Evolutionary conservation across 495 filamentous ascomycete species (phyloP).

Genomic region (Aspergillus biplanus): DNA sequence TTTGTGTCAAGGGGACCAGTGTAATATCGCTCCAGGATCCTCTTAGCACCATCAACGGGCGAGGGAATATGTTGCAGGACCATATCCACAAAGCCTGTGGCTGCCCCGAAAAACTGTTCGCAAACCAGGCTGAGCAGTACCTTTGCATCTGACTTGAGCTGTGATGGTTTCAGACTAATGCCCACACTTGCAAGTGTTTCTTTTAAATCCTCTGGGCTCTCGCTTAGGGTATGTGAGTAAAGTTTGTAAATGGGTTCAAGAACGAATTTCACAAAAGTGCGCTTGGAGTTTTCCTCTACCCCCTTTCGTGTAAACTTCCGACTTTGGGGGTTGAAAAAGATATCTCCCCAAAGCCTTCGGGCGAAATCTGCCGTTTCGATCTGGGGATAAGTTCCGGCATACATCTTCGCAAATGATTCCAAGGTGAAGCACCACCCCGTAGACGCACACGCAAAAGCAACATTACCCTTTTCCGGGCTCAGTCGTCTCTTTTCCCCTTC

Average conservation of each 20-base stretch:
- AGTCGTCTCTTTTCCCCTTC: slow-evolving; percentile 78
- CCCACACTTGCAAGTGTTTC: slow-evolving; percentile 77
- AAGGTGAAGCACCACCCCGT: slow-evolving; percentile 98
- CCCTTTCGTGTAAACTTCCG: slow-evolving; percentile 89
- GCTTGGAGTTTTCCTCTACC: slow-evolving; percentile 76
- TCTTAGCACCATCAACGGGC: slow-evolving; percentile 75
- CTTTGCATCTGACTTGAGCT: slow-evolving; percentile 87
- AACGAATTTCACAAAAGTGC: slow-evolving; percentile 92
- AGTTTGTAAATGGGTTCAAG: slow-evolving; percentile 97
- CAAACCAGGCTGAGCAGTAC: slow-evolving; percentile 88
- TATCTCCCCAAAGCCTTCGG: slow-evolving; percentile 87
- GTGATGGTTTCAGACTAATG: slow-evolving; percentile 85
- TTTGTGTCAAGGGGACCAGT: slow-evolving; percentile 93
- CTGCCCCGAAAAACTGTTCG: slow-evolving; percentile 91
- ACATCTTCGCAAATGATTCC: slow-evolving; percentile 93
- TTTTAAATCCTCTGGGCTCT: slow-evolving; percentile 85
- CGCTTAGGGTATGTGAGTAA: slow-evolving; percentile 92
- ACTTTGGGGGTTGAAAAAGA: slow-evolving; percentile 90
- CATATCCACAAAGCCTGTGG: slow-evolving; percentile 95
- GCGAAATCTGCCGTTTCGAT: slow-evolving; percentile 81
- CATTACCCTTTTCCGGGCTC: slow-evolving; percentile 96
- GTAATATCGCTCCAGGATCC: slow-evolving; percentile 82
- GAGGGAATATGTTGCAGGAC: slow-evolving; percentile 88
- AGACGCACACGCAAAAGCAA: slow-evolving; percentile 86
- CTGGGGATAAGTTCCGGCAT: slow-evolving; percentile 82